These are phyloP conservation scores for Pseudocercospora cruenta DNA, from an alignment of 2,329 filamentous ascomycete species.

Conservation along the genomic window DNA sequence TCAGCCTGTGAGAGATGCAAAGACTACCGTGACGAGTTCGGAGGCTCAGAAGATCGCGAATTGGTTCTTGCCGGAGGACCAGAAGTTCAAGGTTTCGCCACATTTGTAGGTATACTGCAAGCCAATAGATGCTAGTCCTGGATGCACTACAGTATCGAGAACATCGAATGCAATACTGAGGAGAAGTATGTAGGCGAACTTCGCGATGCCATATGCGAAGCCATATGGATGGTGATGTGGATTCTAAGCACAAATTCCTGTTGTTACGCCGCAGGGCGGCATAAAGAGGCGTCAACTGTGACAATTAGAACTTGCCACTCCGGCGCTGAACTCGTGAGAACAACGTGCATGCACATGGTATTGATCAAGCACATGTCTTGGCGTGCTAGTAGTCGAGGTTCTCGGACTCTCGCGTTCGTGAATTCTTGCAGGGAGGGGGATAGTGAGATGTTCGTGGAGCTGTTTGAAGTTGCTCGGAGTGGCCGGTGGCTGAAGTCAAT, in stretches of 20 bases:
- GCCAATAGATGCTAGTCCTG: background rate
- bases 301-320: too few species aligned
- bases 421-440: background rate
- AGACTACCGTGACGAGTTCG: conserved; percentile 36
- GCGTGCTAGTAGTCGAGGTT: background rate
- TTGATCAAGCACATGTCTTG: background rate
- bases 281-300: background rate
- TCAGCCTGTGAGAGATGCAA: conserved; percentile 33
- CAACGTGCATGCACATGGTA: too few species aligned
- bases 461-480: background rate
- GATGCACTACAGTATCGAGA: too few species aligned
- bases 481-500: conserved; percentile 1
- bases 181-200: too few species aligned
- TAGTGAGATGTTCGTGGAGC: background rate
- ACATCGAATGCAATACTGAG: too few species aligned
- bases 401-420: background rate
- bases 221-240: background rate
- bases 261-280: background rate
- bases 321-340: too few species aligned
- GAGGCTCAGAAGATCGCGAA: conserved; percentile 41
- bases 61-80: conserved; percentile 38
- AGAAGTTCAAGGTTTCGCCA: conserved; percentile 27
- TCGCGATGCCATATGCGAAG: background rate
- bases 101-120: background rate
- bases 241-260: background rate